Evolutionary conservation across 768 basidiomycete genomes (phyloP).

Genomic region (Boletus insuetus): DNA sequence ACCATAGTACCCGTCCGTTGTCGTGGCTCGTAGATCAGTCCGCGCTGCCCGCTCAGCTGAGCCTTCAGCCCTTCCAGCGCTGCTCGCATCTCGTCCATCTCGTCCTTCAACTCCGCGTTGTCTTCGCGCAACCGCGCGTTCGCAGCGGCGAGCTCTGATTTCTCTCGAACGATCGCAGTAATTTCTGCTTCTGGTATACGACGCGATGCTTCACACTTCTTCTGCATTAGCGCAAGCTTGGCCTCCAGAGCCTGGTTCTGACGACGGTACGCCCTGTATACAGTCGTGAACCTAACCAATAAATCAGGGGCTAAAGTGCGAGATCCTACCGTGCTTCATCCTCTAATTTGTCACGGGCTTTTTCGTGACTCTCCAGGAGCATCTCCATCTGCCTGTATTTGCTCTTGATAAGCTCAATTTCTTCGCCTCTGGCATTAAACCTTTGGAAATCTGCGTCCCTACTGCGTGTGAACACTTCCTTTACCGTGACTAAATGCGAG

Average conservation of each 20-base stretch:
- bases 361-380: conserved; percentile 56
- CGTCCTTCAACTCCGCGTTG: conserved; percentile 53
- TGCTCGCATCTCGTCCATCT: conserved; percentile 63
- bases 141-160: conserved; percentile 41
- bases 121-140: conserved; percentile 57
- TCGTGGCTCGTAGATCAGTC: conserved; percentile 46
- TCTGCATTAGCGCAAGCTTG: conserved; percentile 46
- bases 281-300: not conserved
- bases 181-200: conserved; percentile 41
- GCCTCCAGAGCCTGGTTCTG: conserved; percentile 64
- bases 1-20: conserved; percentile 34
- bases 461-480: conserved; percentile 9
- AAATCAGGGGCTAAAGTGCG: not conserved
- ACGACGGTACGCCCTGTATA: conserved; percentile 50
- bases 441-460: conserved; percentile 77
- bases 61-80: conserved; percentile 68
- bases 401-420: conserved; percentile 54
- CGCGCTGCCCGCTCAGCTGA: conserved; percentile 47
- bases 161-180: conserved; percentile 45
- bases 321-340: conserved; percentile 53
- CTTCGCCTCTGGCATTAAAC: conserved; percentile 61
- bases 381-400: conserved; percentile 66
- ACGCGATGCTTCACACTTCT: conserved; percentile 37
- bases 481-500: not conserved
- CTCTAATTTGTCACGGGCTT: conserved; percentile 52